Conservation (phyloP, 306 rosid species). For the Fragaria ananassa region DNA sequence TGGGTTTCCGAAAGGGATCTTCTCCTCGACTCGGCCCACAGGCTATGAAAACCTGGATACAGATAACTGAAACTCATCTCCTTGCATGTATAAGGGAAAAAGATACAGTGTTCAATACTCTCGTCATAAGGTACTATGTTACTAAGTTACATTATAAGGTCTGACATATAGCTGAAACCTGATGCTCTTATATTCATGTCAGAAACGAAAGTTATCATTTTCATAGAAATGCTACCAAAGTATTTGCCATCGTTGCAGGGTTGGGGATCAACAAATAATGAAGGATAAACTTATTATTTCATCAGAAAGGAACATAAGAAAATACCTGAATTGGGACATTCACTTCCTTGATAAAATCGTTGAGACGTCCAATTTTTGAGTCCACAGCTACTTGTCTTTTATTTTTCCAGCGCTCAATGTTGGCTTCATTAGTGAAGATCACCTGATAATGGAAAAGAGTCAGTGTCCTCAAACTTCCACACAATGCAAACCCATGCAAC, state of each 20-base stretch:
- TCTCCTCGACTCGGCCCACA: slow-evolving; percentile 53
- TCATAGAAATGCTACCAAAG: background rate
- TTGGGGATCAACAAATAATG: background rate
- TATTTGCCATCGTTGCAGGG: background rate
- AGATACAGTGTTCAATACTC: slow-evolving; percentile 10
- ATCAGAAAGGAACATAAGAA: slow-evolving; percentile 6
- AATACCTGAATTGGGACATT: slow-evolving; percentile 86
- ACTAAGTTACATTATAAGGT: background rate
- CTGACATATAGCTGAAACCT: background rate
- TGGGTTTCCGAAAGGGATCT: slow-evolving; percentile 83
- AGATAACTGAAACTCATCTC: slow-evolving; percentile 15
- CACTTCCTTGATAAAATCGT: slow-evolving; percentile 62
- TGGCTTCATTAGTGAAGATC: slow-evolving; percentile 90
- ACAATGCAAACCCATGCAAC: background rate
- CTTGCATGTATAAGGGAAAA: background rate
- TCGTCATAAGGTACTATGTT: background rate
- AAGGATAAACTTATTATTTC: background rate
- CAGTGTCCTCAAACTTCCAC: slow-evolving; percentile 7
- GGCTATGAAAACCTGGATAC: slow-evolving; percentile 78
- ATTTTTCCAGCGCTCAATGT: slow-evolving; percentile 93
- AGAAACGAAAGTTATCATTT: background rate
- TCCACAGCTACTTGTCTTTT: slow-evolving; percentile 87
- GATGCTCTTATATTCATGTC: background rate
- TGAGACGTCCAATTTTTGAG: slow-evolving; percentile 90
- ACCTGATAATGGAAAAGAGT: slow-evolving; percentile 45